phyloP scores from a whole-genome alignment of 2,329 filamentous ascomycete species.

The Fusarium albidum region DNA sequence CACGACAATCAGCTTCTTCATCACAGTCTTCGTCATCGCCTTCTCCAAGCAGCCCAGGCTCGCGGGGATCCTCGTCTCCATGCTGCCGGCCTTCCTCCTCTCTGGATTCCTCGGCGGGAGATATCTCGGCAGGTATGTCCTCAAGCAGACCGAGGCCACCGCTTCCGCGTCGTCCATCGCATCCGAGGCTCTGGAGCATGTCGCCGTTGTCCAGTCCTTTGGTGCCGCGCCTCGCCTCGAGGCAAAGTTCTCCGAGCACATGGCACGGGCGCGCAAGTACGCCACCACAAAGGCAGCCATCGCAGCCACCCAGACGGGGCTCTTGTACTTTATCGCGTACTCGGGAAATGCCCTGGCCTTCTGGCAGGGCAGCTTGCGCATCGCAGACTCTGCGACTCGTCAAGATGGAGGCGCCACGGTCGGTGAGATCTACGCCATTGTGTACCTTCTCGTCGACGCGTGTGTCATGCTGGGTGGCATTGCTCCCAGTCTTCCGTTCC shows the following conservation, averaged over 20 bases:
- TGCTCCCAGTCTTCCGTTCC: constrained; percentile 68
- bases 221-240: constrained; percentile 55
- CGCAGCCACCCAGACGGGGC: constrained; percentile 64
- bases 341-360: constrained; percentile 72
- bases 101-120: constrained; percentile 66
- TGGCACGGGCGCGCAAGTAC: constrained; percentile 54
- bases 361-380: constrained; percentile 68
- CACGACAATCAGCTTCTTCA: constrained; percentile 69
- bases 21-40: constrained; percentile 71
- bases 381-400: constrained; percentile 49
- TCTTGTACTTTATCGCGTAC: constrained; percentile 73
- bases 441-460: constrained; percentile 69
- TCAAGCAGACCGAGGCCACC: constrained; percentile 52
- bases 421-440: constrained; percentile 50
- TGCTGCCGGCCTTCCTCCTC: constrained; percentile 68
- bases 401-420: constrained; percentile 47
- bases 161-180: constrained; percentile 67
- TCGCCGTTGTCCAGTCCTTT: constrained; percentile 69
- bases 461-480: constrained; percentile 69
- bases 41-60: constrained; percentile 70
- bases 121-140: constrained; percentile 60
- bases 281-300: constrained; percentile 65
- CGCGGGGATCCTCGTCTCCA: constrained; percentile 68
- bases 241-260: constrained; percentile 57
- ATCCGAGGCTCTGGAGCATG: constrained; percentile 66